Evolutionary conservation across 805 yeast genomes (phyloP), one percentile per base, ranked within the genome.

Genomic region (Hanseniaspora vineae): DNA sequence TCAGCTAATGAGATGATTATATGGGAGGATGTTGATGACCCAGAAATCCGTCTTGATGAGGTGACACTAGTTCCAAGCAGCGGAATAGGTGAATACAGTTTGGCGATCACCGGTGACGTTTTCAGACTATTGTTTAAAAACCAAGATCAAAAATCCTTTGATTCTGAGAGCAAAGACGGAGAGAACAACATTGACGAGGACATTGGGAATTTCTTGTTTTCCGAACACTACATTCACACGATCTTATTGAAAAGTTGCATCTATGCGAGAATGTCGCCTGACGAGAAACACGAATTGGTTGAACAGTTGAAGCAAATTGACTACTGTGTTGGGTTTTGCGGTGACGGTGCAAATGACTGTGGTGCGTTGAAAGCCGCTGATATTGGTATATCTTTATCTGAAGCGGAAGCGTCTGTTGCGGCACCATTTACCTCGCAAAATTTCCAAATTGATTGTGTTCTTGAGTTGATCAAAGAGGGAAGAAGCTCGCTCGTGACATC

Each of bases 291-390:
- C 62, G 98, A 92, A 65, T 70, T 92, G 44, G 96, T 92, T 35
- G 89, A 84, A 57, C 86, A 83, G 60, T 67, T 92, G 13, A 96
- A 88, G 62, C 73, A 70, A 19, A 60, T 92, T 18, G 96, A 89
- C 58, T 90, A 90, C 60, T 86, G 95, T 0, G 95, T 87, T 44
- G 96, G 97, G 2, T 92, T 92, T 64, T 92, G 97, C 66, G 99
- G 99, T 35, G 99, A 92, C 67, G 99, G 99, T 54, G 99, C 99
- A 6, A 92, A 92, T 65, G 99, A 92, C 61, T 92, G 97, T 66
- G 98, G 98, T 55, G 99, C 99, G 0, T 70, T 92, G 49, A 92
- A 90, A 58, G 96, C 96, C 13, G 97, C 98, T 0, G 96, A 92
- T 66, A 95, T 94, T 45, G 99, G 99, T 15, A 79, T 92, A 17